phyloP scores from a whole-genome alignment of 2,329 filamentous ascomycete species.

The Tolypocladium paradoxum region DNA sequence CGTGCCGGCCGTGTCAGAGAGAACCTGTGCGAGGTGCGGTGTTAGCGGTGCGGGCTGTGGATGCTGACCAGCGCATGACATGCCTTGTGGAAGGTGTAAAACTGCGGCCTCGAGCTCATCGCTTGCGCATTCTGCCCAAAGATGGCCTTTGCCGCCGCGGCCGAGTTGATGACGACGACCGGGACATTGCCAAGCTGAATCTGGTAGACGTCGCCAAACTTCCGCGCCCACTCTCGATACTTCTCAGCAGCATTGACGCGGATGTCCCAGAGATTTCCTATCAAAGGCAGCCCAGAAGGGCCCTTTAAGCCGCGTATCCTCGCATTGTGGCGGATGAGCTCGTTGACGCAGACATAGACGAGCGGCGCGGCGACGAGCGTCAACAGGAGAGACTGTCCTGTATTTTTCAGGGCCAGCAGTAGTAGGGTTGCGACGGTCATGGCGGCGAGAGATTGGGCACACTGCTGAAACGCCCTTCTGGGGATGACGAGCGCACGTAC shows the following conservation, averaged over 20 bases:
- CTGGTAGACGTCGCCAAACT: constrained; percentile 40
- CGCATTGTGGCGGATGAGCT: constrained; percentile 31
- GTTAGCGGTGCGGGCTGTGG: background rate
- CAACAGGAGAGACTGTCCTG: constrained; percentile 10
- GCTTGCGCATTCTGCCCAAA: constrained; percentile 43
- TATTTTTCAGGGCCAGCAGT: constrained; percentile 10
- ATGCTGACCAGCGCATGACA: background rate
- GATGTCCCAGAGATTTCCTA: constrained; percentile 46
- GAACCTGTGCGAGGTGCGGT: constrained; percentile 28
- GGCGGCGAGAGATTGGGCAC: background rate
- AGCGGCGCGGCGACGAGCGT: constrained; percentile 20
- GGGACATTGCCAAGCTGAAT: constrained; percentile 47
- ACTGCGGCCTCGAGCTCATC: constrained; percentile 42
- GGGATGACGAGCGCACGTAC: background rate
- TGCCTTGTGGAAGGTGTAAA: constrained; percentile 50
- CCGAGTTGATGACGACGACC: constrained; percentile 44
- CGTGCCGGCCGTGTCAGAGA: constrained; percentile 54
- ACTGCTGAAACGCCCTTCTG: background rate
- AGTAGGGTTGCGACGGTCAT: constrained; percentile 18
- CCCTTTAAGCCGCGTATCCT: constrained; percentile 36
- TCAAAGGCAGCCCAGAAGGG: constrained; percentile 38
- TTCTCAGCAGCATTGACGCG: constrained; percentile 43
- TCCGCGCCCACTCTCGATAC: constrained; percentile 42
- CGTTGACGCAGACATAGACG: constrained; percentile 36
- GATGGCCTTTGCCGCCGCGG: constrained; percentile 36